A percentile compares a stretch with the other conserved stretches of the same genome.
Conservation (phyloP, 164 flowering plant genomes). For the Berberis thunbergii region DNA sequence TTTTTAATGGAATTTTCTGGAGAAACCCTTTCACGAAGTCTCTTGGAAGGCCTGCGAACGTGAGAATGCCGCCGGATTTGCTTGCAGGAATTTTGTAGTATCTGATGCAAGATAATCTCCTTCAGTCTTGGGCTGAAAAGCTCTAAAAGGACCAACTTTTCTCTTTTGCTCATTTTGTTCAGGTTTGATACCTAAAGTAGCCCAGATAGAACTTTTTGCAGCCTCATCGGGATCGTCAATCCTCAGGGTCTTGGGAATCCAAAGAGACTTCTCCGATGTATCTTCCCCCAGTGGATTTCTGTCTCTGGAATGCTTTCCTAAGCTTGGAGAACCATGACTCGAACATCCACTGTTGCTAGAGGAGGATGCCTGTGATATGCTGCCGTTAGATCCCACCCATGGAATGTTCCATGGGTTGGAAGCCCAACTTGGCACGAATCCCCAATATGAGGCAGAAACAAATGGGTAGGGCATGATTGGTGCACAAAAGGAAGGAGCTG, state of each 20-base stretch:
- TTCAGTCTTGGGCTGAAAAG: constrained; percentile 38
- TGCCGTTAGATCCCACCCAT: constrained; percentile 12
- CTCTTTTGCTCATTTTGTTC: constrained; percentile 28
- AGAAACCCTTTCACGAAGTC: constrained; percentile 15
- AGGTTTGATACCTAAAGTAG: constrained; percentile 68
- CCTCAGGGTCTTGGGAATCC: constrained; percentile 79
- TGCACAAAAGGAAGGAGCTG: constrained; percentile 43
- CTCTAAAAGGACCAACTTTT: constrained; percentile 46
- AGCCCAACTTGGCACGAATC: constrained; percentile 15
- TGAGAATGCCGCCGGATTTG: constrained; percentile 93
- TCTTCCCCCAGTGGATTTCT: constrained; percentile 29
- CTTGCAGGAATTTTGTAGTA: constrained; percentile 34
- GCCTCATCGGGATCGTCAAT: constrained; percentile 85
- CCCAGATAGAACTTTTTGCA: constrained; percentile 88
- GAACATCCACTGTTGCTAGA: constrained; percentile 26
- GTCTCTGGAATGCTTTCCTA: constrained; percentile 69
- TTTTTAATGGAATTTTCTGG: no score
- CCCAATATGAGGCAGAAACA: constrained; percentile 58
- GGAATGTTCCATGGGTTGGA: constrained; percentile 52
- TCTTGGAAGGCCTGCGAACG: constrained; percentile 76
- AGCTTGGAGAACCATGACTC: constrained; percentile 25
- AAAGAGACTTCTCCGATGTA: constrained; percentile 11
- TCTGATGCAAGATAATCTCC: constrained; percentile 24
- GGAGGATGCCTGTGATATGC: constrained; percentile 21
- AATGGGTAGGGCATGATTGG: constrained; percentile 42